phyloP scores from a whole-genome alignment of 2,329 filamentous ascomycete genomes.

The Coniochaeta sp. region DNA sequence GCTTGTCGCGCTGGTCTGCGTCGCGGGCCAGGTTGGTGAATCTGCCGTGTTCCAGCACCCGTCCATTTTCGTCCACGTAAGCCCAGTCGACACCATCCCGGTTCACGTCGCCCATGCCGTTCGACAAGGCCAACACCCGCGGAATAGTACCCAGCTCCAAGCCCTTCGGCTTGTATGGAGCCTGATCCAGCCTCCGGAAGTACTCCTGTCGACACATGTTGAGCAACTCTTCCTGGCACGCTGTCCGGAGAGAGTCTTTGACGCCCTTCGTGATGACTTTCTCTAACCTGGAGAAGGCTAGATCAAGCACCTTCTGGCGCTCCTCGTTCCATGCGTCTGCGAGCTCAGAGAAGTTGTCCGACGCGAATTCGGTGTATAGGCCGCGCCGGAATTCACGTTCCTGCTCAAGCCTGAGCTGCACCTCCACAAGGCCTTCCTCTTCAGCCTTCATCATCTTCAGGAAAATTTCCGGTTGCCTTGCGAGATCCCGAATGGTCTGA shows the following conservation, averaged over 20 bases:
- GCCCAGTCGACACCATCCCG: constrained; percentile 85
- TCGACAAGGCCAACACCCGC: constrained; percentile 79
- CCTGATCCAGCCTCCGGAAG: constrained; percentile 84
- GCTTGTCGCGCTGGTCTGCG: constrained; percentile 59
- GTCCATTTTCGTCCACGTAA: constrained; percentile 88
- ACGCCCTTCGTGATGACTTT: constrained; percentile 82
- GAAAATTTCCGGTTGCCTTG: constrained; percentile 79
- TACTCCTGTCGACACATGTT: constrained; percentile 84
- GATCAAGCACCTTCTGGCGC: constrained; percentile 75
- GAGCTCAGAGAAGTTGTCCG: constrained; percentile 90
- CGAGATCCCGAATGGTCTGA: constrained; percentile 76
- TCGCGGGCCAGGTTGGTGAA: constrained; percentile 71
- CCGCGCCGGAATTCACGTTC: constrained; percentile 69
- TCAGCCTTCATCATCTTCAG: constrained; percentile 97
- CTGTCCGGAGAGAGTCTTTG: constrained; percentile 88
- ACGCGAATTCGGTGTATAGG: constrained; percentile 78
- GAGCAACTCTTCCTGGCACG: constrained; percentile 90
- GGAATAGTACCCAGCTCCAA: constrained; percentile 84
- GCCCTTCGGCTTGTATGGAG: constrained; percentile 90
- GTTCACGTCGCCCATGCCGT: constrained; percentile 65
- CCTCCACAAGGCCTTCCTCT: constrained; percentile 84
- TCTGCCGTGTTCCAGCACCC: constrained; percentile 82
- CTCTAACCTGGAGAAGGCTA: constrained; percentile 75
- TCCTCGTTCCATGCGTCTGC: constrained; percentile 93
- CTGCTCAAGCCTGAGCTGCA: constrained; percentile 70